These are phyloP conservation scores for Biscutella laevigata DNA, from an alignment of 441 rosid genomes.

Conservation along the genomic window DNA sequence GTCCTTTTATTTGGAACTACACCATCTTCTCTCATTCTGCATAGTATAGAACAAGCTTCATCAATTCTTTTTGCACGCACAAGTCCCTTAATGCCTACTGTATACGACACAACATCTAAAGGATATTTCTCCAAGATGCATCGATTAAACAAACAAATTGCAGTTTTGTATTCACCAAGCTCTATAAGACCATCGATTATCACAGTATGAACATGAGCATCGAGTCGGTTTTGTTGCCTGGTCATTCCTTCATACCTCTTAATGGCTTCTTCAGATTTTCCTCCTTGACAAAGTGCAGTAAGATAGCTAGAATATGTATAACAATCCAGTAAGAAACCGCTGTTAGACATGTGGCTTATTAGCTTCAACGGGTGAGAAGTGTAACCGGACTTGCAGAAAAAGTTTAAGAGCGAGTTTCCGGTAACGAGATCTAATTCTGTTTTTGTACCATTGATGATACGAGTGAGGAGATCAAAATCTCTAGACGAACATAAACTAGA, in stretches of 20 bases:
- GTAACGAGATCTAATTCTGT: slow-evolving; percentile 41
- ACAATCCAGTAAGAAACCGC: slow-evolving; percentile 45
- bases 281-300: slow-evolving; percentile 38
- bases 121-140: slow-evolving; percentile 35
- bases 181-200: slow-evolving; percentile 44
- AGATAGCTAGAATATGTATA: slow-evolving; percentile 51
- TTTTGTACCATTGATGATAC: slow-evolving; percentile 24
- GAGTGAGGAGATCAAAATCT: slow-evolving; percentile 29
- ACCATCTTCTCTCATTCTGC: slow-evolving; percentile 49
- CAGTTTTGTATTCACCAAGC: slow-evolving; percentile 35
- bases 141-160: slow-evolving; percentile 40
- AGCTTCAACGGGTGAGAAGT: slow-evolving; percentile 34
- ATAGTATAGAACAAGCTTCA: slow-evolving; percentile 42
- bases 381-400: slow-evolving; percentile 41
- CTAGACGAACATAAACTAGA: slow-evolving; percentile 35
- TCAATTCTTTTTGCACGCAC: slow-evolving; percentile 36
- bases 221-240: slow-evolving; percentile 22
- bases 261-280: slow-evolving; percentile 33
- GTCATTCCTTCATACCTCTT: slow-evolving; percentile 36
- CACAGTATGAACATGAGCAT: slow-evolving; percentile 57
- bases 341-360: slow-evolving; percentile 33
- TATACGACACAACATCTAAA: slow-evolving; percentile 53
- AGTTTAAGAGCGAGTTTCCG: slow-evolving; percentile 47
- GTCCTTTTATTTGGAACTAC: slow-evolving; percentile 34
- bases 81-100: slow-evolving; percentile 55